Percentiles rank a stretch among this genome's conserved stretches.
Evolutionary conservation across 495 filamentous ascomycete genomes (phyloP).

Genomic region (Wilcoxina mikolae): DNA sequence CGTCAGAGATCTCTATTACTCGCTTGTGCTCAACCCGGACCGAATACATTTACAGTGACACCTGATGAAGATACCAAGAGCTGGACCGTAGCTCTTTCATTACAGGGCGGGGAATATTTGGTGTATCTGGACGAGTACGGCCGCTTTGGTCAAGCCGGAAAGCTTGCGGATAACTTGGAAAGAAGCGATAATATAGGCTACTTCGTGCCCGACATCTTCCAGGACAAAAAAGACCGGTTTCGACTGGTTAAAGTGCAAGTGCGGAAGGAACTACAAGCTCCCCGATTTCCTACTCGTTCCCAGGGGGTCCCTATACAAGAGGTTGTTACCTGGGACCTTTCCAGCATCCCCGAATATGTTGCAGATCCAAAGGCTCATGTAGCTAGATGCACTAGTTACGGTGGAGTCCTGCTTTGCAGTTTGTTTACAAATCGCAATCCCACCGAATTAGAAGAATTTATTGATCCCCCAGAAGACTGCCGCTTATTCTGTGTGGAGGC

Average conservation of each 20-base stretch:
- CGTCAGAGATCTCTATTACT: slow-evolving; percentile 17
- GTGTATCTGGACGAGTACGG: slow-evolving; percentile 21
- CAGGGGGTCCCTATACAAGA: slow-evolving; percentile 4
- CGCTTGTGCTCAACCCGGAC: slow-evolving; percentile 23
- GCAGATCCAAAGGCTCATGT: slow-evolving; percentile 19
- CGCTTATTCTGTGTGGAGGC: slow-evolving; percentile 23
- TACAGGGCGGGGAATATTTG: slow-evolving; percentile 14
- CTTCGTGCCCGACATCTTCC: slow-evolving; percentile 24
- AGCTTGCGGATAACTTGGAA: slow-evolving; percentile 12
- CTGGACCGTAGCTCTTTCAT: slow-evolving; percentile 12
- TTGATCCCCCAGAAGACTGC: slow-evolving; percentile 22
- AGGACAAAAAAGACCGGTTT: slow-evolving; percentile 20
- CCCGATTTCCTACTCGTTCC: not conserved
- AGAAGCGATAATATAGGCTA: slow-evolving; percentile 7
- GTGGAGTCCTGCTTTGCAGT: slow-evolving; percentile 21
- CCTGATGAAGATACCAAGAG: slow-evolving; percentile 4
- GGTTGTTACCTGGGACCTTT: slow-evolving; percentile 19
- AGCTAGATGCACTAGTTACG: slow-evolving; percentile 17
- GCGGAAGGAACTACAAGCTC: not conserved
- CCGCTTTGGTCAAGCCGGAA: slow-evolving; percentile 14
- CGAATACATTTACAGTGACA: slow-evolving; percentile 16
- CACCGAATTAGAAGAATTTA: slow-evolving; percentile 11
- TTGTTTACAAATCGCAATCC: slow-evolving; percentile 16
- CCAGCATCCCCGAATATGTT: slow-evolving; percentile 19
- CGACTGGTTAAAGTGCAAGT: slow-evolving; percentile 16